Percentiles rank a stretch among this genome's conserved stretches.
phyloP scores from a whole-genome alignment of 345 rosid genomes.

The Citropsis articulata region DNA sequence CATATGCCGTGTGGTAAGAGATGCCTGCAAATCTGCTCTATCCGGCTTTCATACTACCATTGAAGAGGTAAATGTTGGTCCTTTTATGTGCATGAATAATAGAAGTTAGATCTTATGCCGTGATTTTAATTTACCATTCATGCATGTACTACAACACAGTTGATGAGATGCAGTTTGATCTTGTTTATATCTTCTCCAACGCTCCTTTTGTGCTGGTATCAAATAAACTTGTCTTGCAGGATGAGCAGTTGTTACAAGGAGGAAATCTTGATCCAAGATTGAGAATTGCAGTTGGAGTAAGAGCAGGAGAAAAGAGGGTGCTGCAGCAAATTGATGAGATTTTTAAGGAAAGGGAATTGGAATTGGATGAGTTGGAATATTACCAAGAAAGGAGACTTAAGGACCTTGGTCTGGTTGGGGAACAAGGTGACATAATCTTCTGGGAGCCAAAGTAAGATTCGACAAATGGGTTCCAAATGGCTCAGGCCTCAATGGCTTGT shows the following conservation, averaged over 20 bases:
- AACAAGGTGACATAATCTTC: constrained; percentile 96
- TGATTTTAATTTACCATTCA: background rate
- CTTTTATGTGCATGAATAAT: background rate
- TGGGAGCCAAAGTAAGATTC: constrained; percentile 64
- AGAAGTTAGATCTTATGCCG: background rate
- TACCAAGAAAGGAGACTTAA: constrained; percentile 90
- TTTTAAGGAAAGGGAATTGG: constrained; percentile 65
- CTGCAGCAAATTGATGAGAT: constrained; percentile 68
- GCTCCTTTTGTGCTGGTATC: background rate
- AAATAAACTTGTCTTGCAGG: constrained; percentile 36
- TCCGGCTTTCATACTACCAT: constrained; percentile 66
- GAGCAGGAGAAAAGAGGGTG: constrained; percentile 82
- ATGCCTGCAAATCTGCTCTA: constrained; percentile 84
- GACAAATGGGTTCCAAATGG: background rate
- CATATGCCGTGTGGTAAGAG: constrained; percentile 70
- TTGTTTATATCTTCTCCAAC: background rate
- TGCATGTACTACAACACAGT: background rate
- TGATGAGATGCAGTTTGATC: background rate
- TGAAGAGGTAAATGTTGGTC: constrained; percentile 60
- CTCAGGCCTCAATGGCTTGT: background rate
- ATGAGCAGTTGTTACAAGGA: constrained; percentile 57
- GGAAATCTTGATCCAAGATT: constrained; percentile 43
- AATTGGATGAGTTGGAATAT: constrained; percentile 68
- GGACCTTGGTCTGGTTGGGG: constrained; percentile 88
- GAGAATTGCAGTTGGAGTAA: constrained; percentile 61